Conservation (phyloP, 257 asterid species). For the Gentiana straminea region DNA sequence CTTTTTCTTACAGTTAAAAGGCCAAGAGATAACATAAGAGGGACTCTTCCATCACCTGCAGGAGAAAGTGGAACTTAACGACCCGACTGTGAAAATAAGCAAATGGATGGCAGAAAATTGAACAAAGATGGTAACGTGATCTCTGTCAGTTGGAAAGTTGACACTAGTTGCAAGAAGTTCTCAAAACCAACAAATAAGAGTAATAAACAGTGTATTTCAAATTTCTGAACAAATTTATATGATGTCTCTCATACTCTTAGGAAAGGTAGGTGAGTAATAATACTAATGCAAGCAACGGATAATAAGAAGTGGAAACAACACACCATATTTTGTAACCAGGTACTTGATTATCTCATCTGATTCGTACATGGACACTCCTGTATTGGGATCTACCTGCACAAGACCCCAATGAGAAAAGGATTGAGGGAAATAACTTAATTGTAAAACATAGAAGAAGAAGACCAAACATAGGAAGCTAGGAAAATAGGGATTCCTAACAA, state of each 20-base stretch:
- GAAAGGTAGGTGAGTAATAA: too few relatives aligned
- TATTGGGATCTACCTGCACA: constrained; percentile 91
- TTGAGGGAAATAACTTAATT: too few relatives aligned
- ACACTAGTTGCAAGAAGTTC: not conserved
- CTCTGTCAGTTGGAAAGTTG: not conserved
- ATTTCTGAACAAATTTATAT: too few relatives aligned
- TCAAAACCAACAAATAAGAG: not conserved
- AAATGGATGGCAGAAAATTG: not conserved
- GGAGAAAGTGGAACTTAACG: too few relatives aligned
- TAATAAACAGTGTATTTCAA: not conserved
- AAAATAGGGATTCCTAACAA: too few relatives aligned
- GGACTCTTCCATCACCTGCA: constrained; percentile 51
- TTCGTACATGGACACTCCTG: constrained; percentile 90
- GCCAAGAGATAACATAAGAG: constrained; percentile 44
- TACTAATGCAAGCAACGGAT: not conserved
- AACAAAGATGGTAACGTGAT: not conserved
- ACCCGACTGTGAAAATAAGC: too few relatives aligned
- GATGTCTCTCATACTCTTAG: too few relatives aligned
- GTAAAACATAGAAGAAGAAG: too few relatives aligned
- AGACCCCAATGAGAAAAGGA: constrained; percentile 1
- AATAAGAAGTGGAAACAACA: constrained; percentile 9
- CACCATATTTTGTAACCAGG: constrained; percentile 81
- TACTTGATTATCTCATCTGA: constrained; percentile 87
- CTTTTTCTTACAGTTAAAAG: constrained; percentile 58
- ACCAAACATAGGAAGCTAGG: too few relatives aligned